A percentile compares a stretch with the other conserved stretches of the same genome.
These are phyloP conservation scores for Ganoderma lingzhi DNA, from an alignment of 1,284 basidiomycete species.

Conservation along the genomic window DNA sequence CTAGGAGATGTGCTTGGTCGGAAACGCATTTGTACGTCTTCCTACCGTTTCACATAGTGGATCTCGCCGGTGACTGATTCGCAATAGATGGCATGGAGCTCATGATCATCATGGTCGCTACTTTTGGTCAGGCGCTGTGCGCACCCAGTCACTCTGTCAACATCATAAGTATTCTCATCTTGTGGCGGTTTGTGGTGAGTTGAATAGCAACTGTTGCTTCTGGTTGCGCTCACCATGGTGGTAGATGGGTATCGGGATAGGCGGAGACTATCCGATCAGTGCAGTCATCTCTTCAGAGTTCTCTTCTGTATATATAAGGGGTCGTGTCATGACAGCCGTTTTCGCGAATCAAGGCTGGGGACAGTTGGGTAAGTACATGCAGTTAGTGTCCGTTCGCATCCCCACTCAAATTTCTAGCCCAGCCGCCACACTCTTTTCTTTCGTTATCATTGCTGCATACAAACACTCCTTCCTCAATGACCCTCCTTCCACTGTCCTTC, in stretches of 20 bases:
- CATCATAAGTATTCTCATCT: slow-evolving; percentile 77
- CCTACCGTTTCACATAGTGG: background rate
- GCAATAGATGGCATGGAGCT: slow-evolving; percentile 74
- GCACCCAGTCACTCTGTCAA: slow-evolving; percentile 67
- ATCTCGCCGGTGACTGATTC: slow-evolving; percentile 38
- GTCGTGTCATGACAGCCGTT: slow-evolving; percentile 77
- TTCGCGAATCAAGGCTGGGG: slow-evolving; percentile 79
- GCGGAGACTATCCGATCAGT: slow-evolving; percentile 76
- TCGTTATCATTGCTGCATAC: slow-evolving; percentile 76
- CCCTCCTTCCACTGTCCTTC: slow-evolving; percentile 51
- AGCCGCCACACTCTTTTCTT: slow-evolving; percentile 74
- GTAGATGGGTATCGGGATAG: slow-evolving; percentile 74
- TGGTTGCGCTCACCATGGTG: slow-evolving; percentile 21
- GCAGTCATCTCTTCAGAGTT: slow-evolving; percentile 82
- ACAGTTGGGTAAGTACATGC: slow-evolving; percentile 59
- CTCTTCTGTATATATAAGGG: slow-evolving; percentile 75
- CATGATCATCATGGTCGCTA: slow-evolving; percentile 73
- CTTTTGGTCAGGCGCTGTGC: slow-evolving; percentile 67
- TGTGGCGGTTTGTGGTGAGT: slow-evolving; percentile 71
- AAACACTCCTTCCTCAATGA: slow-evolving; percentile 61
- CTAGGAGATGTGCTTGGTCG: slow-evolving; percentile 76
- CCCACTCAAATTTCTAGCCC: slow-evolving; percentile 18
- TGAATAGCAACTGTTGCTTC: background rate
- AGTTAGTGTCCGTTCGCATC: slow-evolving; percentile 15
- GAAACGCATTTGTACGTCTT: slow-evolving; percentile 71